Base-by-base conservation (phyloP, 1,284 basidiomycete genomes). In the Anthracocystis panici-leucophaei region DNA sequence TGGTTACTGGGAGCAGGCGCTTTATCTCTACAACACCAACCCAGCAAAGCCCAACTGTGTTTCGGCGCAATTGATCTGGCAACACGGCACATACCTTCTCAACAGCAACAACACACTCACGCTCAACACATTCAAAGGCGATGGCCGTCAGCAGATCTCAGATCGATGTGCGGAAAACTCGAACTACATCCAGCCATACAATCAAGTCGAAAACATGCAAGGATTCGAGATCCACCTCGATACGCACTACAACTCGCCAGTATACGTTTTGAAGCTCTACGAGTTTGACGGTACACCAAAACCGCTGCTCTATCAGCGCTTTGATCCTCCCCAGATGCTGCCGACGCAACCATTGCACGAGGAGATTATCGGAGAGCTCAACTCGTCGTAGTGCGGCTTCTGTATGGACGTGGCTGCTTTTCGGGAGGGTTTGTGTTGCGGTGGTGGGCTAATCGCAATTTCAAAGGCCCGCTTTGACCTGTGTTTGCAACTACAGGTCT, bases 31-130 rank as follows among this genome's bases (percentile, higher is more conserved):
- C 70, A 67, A 71, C 44, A 66, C 75, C 42, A 82, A 83, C 54
- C 67, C 79, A 5, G 45, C 61, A n/a, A 67, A 73, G 14, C 81
- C 79, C n/a, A 61, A 75, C 33, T 84, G 83, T 52, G 81, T 84
- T 48, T 78, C 68, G n/a, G 81, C 78, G 9, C 70, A 79, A n/a
- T 67, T 84, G 29, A 76, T 80, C 23, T 84, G 83, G 83, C 82
- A 84, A 49, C 83, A 84, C 65, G 82, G 82, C 40, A 80, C 77
- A 4, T 84, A 81, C 56, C 50, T 63, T 11, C 58, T 79, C 51
- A 79, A 79, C 70, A 51, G 49, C 51, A 66, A 67, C 59, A 57
- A 64, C 50, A 66, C 79, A 42, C 65, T 84, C 42, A 72, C 65
- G 20, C 77, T 84, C 60, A 70, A 52, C 16, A 57, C 62, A 10